phyloP scores from a whole-genome alignment of 345 rosid genomes.

The Streptanthus diversifolius region DNA sequence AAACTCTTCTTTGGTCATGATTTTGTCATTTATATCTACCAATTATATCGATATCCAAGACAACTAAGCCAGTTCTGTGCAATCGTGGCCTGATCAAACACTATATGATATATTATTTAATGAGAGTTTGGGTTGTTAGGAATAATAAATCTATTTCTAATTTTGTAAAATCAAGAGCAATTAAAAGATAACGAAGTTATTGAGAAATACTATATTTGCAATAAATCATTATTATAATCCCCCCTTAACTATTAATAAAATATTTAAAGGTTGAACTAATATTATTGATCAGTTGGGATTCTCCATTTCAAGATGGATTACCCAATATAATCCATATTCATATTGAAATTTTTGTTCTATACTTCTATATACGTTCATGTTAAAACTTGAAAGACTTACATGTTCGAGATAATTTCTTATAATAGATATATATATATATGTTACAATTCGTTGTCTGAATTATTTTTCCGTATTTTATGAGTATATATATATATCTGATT shows the following conservation, averaged over 20 bases:
- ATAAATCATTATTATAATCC: too few species aligned
- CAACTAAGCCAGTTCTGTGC: background rate
- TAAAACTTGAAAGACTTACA: background rate
- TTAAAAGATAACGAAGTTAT: background rate
- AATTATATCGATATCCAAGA: background rate
- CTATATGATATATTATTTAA: background rate
- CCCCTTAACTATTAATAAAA: too few species aligned
- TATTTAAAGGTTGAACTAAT: background rate
- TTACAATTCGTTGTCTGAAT: background rate
- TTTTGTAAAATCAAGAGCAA: background rate
- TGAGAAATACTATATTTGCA: background rate
- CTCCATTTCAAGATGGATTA: too few species aligned
- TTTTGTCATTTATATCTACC: background rate
- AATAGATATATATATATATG: too few species aligned
- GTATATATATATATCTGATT: background rate
- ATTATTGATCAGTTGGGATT: too few species aligned
- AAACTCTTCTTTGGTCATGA: background rate
- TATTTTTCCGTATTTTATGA: background rate
- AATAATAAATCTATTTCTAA: too few species aligned
- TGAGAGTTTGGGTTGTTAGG: background rate
- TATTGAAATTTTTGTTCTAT: background rate
- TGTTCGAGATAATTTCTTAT: background rate
- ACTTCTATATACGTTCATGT: background rate
- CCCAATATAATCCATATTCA: background rate
- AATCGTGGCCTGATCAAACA: slow-evolving; percentile 16